Base-by-base conservation (phyloP, 148 eudicot species). In the Heliamphora exappendiculata region DNA sequence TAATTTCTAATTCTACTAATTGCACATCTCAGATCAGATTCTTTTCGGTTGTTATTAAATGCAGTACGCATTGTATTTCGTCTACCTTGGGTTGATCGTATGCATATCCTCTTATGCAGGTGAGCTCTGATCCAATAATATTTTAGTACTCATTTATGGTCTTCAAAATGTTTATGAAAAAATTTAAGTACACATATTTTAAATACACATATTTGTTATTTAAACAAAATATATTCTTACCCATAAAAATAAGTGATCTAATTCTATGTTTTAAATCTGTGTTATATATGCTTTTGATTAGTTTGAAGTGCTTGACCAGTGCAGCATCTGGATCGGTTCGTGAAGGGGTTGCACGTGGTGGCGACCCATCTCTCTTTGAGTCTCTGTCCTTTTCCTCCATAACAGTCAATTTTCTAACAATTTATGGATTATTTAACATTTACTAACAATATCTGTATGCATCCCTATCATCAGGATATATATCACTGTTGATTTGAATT, bases 11-110 rank as follows among this genome's bases (percentile, higher is more conserved):
- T 60, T 45, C 22, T n/a, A n/a, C n/a, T n/a, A n/a, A 7, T 33
- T 58, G 14, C 26, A 36, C 49, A 42, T 54, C 14, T 51, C 74
- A 86, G 90, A 86, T 88, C 91, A 63, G 71, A 79, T 74, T 17
- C 34, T 34, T 22, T 42, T n/a, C 33, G 28, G 20, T 51, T 78
- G 0, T 51, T 64, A 31, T 37, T 75, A 24, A 67, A 33, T 81
- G 93, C 98, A 93, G 99, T 95, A 95, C 81, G 91, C 99, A 53
- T 80, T 95, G 82, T 96, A 93, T 79, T 96, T 96, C 77, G 92
- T 96, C 59, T 96, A 93, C 70, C 97, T 96, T 78, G 99, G 99
- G 47, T 85, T 96, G 87, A 83, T 96, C 55, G 99, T 96, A 7
- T 96, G 99, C 63, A 83, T 86, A 47, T 93, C 99, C 3, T 93